Percentiles rank a stretch among this genome's conserved stretches.
These are phyloP conservation scores for Pythium biforme DNA, from an alignment of 352 stramenopile genomes.

Conservation along the genomic window DNA sequence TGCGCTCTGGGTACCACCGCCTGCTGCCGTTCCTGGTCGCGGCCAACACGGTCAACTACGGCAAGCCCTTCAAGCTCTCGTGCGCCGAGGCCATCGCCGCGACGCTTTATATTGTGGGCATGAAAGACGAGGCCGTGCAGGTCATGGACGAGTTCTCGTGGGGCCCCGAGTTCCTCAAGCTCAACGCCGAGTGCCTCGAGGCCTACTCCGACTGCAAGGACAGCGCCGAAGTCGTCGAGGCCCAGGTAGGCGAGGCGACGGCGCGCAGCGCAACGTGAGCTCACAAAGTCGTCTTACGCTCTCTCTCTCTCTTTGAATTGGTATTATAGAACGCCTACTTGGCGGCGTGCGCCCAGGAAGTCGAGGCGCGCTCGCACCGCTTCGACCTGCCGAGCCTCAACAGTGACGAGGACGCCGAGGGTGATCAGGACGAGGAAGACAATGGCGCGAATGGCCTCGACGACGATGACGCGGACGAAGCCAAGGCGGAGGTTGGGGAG, in stretches of 20 bases:
- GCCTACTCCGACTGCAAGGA: constrained; percentile 76
- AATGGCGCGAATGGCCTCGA: constrained; percentile 12
- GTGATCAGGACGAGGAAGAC: constrained; percentile 36
- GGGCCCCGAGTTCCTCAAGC: constrained; percentile 92
- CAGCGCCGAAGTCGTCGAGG: constrained; percentile 69
- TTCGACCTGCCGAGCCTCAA: constrained; percentile 64
- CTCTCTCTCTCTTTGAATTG: no score
- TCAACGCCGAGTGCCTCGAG: constrained; percentile 94
- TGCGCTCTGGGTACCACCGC: constrained; percentile 93
- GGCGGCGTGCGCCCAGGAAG: constrained; percentile 58
- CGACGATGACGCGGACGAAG: constrained; percentile 15
- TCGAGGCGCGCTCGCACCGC: constrained; percentile 46
- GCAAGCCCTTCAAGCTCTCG: constrained; percentile 93
- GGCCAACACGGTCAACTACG: constrained; percentile 99
- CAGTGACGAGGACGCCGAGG: constrained; percentile 52
- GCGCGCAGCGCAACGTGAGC: neutral
- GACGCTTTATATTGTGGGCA: constrained; percentile 96
- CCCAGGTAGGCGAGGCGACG: constrained; percentile 38
- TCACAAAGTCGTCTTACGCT: no score
- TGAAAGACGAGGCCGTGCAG: constrained; percentile 85
- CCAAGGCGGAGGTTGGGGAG: constrained; percentile 16
- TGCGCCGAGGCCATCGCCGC: constrained; percentile 97
- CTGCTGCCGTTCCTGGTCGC: constrained; percentile 97
- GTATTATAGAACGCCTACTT: constrained; percentile 58
- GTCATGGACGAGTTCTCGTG: constrained; percentile 94